Evolutionary conservation across 1,284 basidiomycete genomes (phyloP), one percentile per base, ranked within the genome.

Genomic region (Thecaphora frezii): DNA sequence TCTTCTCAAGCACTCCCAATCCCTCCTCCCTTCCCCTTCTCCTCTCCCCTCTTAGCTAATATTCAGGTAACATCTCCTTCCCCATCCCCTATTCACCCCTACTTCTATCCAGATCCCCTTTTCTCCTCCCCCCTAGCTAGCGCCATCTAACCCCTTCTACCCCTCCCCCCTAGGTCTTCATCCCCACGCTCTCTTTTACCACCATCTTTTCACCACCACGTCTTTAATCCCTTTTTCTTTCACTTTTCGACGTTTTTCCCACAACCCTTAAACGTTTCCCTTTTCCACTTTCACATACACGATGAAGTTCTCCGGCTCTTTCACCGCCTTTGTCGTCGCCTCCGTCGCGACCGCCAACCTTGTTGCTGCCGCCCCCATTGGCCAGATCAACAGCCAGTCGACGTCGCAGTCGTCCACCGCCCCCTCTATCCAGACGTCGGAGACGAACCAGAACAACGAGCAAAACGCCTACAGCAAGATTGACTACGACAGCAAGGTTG

Each of bases 251-350:
- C 43, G 44, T 51, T 23, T 24, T 23, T 53, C 45, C 28, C 45
- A 46, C 25, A 44, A 44, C 48, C 43, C 42, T 49, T n/a, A n/a
- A n/a, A n/a, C n/a, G n/a, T n/a, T n/a, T n/a, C 33, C 8, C 5
- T 18, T 16, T 14, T 36, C 33, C 16, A 7, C 16, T 4, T 41
- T 10, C 19, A 41, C 39, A 22, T 21, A 41, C 19, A 53, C 42
- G 46, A 58, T 58, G 56, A 58, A 53, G 51, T 58, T 58, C 56
- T 48, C 50, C 36, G 40, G 46, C 23, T 46, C 50, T 45, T 58
- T 58, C 51, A 58, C 56, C 28, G 56, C 56, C 13, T 58, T 58
- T 26, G 56, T 58, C 40, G 56, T 37, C 22, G 56, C 56, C 42
- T 58, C 56, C 28, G 47, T 58, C 40, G 56, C 56, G 24, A 58